Percentiles rank a stretch among this genome's conserved stretches.
Evolutionary conservation across 352 stramenopile species (phyloP).

Genomic region (Stramenopiles sp.): DNA sequence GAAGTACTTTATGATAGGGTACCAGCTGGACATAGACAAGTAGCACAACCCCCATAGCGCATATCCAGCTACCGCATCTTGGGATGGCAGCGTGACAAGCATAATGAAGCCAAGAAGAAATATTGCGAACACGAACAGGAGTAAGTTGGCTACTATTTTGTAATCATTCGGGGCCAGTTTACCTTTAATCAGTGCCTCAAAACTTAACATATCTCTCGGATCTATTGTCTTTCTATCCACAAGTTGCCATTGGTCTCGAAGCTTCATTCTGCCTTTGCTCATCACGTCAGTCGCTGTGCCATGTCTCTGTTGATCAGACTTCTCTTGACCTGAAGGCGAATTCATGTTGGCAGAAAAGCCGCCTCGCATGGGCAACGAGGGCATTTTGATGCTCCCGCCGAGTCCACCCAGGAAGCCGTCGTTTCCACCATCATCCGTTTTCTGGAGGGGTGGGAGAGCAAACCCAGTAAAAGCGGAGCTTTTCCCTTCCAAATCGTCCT

Average conservation of each 20-base stretch:
- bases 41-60: not conserved
- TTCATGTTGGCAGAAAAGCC: not conserved
- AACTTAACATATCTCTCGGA: not conserved
- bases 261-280: not conserved
- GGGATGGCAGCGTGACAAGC: not conserved
- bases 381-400: slow-evolving; percentile 54
- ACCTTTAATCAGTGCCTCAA: not conserved
- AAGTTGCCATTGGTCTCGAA: not conserved
- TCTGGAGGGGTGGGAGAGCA: slow-evolving; percentile 43
- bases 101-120: not conserved
- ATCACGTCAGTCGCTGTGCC: not conserved
- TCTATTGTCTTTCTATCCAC: not conserved
- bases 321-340: not conserved
- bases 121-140: not conserved
- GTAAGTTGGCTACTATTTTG: not conserved
- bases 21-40: not conserved
- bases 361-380: slow-evolving; percentile 28
- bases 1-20: not conserved
- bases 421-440: slow-evolving; percentile 27
- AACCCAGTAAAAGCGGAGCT: slow-evolving; percentile 47
- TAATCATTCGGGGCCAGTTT: not conserved
- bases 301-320: not conserved
- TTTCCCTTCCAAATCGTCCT: slow-evolving; percentile 45
- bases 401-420: slow-evolving; percentile 26
- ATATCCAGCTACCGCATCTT: not conserved